These are phyloP conservation scores for Lyophyllum decastes DNA, from an alignment of 768 basidiomycete species.

Conservation along the genomic window DNA sequence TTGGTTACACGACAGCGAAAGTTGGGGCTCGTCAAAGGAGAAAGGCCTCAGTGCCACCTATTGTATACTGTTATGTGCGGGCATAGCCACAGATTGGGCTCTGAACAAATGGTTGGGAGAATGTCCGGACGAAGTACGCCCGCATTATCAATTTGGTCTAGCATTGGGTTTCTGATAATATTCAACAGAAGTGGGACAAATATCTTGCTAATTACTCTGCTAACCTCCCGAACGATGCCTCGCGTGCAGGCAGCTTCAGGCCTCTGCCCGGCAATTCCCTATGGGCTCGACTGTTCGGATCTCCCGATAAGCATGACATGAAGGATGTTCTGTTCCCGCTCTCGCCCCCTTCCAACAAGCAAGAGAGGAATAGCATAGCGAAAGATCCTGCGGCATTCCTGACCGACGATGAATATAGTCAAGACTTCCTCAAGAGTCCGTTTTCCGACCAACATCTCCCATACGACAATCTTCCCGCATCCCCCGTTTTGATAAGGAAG, in stretches of 20 bases:
- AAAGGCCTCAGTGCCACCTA: constrained; percentile 60
- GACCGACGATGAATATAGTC: constrained; percentile 1
- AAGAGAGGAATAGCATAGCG: constrained; percentile 12
- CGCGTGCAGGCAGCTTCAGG: constrained; percentile 59
- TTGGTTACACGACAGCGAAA: constrained; percentile 47
- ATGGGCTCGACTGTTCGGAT: constrained; percentile 51
- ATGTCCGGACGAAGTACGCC: constrained; percentile 65
- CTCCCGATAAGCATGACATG: constrained; percentile 16
- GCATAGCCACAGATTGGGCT: constrained; percentile 56
- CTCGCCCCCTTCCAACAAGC: constrained; percentile 5
- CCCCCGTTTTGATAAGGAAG: constrained; percentile 29
- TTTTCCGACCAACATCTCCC: not conserved
- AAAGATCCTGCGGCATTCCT: constrained; percentile 11
- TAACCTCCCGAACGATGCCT: constrained; percentile 51
- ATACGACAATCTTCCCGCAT: constrained; percentile 6
- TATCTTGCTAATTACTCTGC: constrained; percentile 62
- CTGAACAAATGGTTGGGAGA: constrained; percentile 57
- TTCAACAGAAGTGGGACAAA: constrained; percentile 62
- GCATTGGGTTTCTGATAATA: not conserved
- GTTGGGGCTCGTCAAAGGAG: constrained; percentile 59
- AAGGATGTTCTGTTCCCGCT: constrained; percentile 28
- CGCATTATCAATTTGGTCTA: not conserved
- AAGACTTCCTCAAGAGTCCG: not conserved
- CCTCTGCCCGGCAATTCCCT: constrained; percentile 46
- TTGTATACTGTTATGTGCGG: constrained; percentile 49